Evolutionary conservation across 495 filamentous ascomycete genomes (phyloP).

Genomic region (Tuber umbilicatum): DNA sequence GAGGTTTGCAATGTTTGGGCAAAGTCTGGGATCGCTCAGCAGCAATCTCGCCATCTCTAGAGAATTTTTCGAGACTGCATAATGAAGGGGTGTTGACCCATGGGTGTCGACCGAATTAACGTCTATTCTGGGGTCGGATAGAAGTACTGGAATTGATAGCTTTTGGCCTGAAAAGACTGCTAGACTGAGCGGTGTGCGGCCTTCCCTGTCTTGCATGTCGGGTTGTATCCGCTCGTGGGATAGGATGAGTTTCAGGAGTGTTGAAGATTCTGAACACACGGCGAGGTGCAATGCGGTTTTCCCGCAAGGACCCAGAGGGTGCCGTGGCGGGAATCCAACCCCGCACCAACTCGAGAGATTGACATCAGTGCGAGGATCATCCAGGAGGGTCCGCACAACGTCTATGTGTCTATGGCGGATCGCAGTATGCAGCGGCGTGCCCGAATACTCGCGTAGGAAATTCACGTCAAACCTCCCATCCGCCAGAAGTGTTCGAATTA

Average conservation of each 20-base stretch:
- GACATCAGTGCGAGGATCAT: neutral
- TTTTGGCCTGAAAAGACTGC: neutral
- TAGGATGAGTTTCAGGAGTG: neutral
- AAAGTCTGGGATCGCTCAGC: neutral
- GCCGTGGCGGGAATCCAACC: neutral
- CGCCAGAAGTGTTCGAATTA: neutral
- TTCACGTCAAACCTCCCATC: slow-evolving; percentile 1
- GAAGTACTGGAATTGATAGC: neutral
- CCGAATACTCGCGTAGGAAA: neutral
- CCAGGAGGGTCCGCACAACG: neutral
- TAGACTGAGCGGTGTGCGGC: neutral
- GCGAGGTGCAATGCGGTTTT: neutral
- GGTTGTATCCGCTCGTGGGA: neutral
- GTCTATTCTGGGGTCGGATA: neutral
- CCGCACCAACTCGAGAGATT: neutral
- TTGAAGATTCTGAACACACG: neutral
- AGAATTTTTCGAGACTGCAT: neutral
- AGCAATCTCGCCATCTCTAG: neutral
- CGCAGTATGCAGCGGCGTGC: neutral
- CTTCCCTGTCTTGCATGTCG: neutral
- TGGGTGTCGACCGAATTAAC: neutral
- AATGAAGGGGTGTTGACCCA: neutral
- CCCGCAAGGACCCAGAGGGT: neutral
- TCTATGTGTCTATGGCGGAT: neutral
- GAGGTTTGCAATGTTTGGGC: neutral